These are phyloP conservation scores for Clarireedia homoeocarpa DNA, from an alignment of 2,329 filamentous ascomycete genomes.

Conservation along the genomic window DNA sequence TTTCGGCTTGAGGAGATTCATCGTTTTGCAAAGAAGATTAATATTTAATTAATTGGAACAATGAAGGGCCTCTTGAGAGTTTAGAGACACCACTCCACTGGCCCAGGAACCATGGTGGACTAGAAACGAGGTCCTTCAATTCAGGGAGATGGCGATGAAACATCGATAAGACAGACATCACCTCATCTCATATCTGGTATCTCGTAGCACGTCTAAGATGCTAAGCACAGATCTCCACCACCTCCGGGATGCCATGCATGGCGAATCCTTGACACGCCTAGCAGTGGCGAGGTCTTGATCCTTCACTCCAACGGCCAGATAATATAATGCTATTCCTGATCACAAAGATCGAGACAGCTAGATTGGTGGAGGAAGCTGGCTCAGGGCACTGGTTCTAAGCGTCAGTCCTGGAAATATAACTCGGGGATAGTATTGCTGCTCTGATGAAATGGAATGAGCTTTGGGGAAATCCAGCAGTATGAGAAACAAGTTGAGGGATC, in stretches of 20 bases:
- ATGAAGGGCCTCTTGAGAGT: background rate
- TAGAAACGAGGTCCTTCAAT: background rate
- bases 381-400: no score
- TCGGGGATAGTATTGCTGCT: no score
- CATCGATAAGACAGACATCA: constrained; percentile 2
- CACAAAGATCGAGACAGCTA: no score
- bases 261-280: no score
- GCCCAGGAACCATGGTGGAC: background rate
- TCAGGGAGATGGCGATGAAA: background rate
- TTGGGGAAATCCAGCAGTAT: no score
- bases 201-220: constrained; percentile 1
- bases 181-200: background rate
- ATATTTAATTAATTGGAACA: background rate
- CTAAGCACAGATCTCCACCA: background rate
- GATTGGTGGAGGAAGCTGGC: no score
- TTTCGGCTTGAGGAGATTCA: no score
- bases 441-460: no score
- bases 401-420: no score
- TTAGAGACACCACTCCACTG: background rate
- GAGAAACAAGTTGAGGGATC: no score
- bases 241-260: no score
- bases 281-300: background rate
- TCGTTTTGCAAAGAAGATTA: no score
- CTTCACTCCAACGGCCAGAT: background rate
- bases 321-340: background rate